phyloP scores from a whole-genome alignment of 768 basidiomycete genomes.

The Terana coerulea region DNA sequence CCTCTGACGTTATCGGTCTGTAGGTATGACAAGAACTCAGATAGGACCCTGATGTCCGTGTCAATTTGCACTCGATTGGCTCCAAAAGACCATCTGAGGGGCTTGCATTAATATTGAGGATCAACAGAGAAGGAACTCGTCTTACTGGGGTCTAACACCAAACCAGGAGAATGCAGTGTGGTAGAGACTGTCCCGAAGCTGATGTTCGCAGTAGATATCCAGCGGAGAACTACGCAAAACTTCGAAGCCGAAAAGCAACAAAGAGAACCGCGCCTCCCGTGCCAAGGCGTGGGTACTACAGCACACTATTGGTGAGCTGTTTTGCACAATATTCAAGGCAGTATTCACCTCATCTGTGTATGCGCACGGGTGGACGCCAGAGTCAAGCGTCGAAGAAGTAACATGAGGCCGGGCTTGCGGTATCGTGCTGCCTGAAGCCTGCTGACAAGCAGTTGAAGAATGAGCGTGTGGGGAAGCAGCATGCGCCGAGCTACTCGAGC shows the following conservation, averaged over 20 bases:
- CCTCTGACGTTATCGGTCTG: constrained; percentile 70
- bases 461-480: constrained; percentile 76
- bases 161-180: constrained; percentile 89
- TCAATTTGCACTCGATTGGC: constrained; percentile 88
- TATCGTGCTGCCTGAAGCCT: constrained; percentile 93
- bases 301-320: not conserved
- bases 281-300: constrained; percentile 87
- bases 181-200: constrained; percentile 74
- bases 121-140: too few species aligned
- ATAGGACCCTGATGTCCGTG: constrained; percentile 82
- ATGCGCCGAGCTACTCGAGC: constrained; percentile 66
- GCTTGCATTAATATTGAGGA: too few species aligned
- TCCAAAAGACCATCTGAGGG: constrained; percentile 96
- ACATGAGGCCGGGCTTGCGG: constrained; percentile 77
- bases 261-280: constrained; percentile 84
- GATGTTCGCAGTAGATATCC: constrained; percentile 77
- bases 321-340: too few species aligned
- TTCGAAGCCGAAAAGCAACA: constrained; percentile 92
- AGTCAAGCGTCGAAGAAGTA: constrained; percentile 80
- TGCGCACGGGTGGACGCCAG: constrained; percentile 72
- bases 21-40: constrained; percentile 77
- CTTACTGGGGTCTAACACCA: constrained; percentile 87
- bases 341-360: constrained; percentile 66
- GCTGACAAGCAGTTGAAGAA: constrained; percentile 87
- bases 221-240: constrained; percentile 83